Evolutionary conservation across 2,329 filamentous ascomycete genomes (phyloP), one percentile per base, ranked within the genome.

Genomic region (Phaeophleospora eucalypticola): DNA sequence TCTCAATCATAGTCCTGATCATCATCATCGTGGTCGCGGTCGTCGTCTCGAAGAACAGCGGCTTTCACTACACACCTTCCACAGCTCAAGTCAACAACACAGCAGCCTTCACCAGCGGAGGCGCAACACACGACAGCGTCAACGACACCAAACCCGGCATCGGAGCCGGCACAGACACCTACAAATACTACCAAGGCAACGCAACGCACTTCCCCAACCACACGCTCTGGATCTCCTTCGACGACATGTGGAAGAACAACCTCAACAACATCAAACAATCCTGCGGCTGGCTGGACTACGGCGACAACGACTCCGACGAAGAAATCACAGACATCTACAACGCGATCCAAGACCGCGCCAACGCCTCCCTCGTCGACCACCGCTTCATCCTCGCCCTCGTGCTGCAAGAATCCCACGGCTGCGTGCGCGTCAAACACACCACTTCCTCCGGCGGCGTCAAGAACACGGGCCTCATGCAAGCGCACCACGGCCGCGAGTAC

Each of bases 231-330:
- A 48, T 62, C 18, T 58, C 55, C 3, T 62, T 62, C 43, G 43
- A 57, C n/a, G 49, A 52, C 36, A 68, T 67, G 65, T 66, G 61
- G 55, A 46, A 49, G 6, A 60, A 59, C 36, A 72, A 71, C 48
- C 56, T 60, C 24, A 46, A 56, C 40, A 51, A 54, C 4, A 57
- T 61, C 48, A 27, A 54, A 44, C 35, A 58, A 35, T 68, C 68
- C 16, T 73, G 69, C 58, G 49, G 60, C 36, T 57, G 51, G 51
- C 52, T 60, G 19, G 57, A 64, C 35, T 58, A 64, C 41, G 58
- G 58, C 48, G 57, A 58, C 12, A 44, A 61, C 27, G 65, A 71
- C 15, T 40, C 48, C 8, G 36, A 44, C 14, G 40, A 49, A 33
- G 51, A 54, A n/a, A 46, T 48, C 12, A 24, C 36, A 17, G 37